These are phyloP conservation scores for Chalciporus pseudorubinellus DNA, from an alignment of 768 basidiomycete genomes.

Conservation along the genomic window DNA sequence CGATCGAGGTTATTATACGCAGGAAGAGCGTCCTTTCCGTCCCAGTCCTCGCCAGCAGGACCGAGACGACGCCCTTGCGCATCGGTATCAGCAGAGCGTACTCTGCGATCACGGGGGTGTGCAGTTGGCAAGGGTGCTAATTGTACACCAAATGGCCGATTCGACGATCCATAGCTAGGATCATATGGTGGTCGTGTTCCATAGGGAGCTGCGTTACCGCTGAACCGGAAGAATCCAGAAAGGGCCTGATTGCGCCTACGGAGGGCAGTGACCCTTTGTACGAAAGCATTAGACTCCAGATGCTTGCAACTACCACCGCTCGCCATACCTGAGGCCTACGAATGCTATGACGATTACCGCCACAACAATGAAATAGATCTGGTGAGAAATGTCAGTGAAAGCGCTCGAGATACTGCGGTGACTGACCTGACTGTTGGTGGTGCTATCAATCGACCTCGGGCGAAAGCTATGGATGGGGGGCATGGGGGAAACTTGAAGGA, in stretches of 20 bases:
- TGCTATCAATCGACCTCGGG: background rate
- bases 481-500: slow-evolving; percentile 4
- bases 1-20: slow-evolving; percentile 45
- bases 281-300: slow-evolving; percentile 1
- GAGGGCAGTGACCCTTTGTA: slow-evolving; percentile 20
- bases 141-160: slow-evolving; percentile 12
- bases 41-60: slow-evolving; percentile 30
- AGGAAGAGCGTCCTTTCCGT: slow-evolving; percentile 47
- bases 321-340: slow-evolving; percentile 24
- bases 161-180: slow-evolving; percentile 5
- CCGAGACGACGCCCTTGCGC: slow-evolving; percentile 38
- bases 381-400: slow-evolving; percentile 1
- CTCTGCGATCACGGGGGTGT: slow-evolving; percentile 21
- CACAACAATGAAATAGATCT: slow-evolving; percentile 25
- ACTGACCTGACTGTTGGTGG: slow-evolving; percentile 16
- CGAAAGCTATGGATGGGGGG: background rate
- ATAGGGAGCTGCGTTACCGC: background rate
- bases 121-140: slow-evolving; percentile 22
- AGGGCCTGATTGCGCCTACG: slow-evolving; percentile 20
- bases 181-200: slow-evolving; percentile 1
- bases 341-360: slow-evolving; percentile 12
- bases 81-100: slow-evolving; percentile 39
- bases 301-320: background rate
- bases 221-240: slow-evolving; percentile 22
- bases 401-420: background rate